Conservation (phyloP, 169 alveolate species). For the Amoebophrya sp. region DNA sequence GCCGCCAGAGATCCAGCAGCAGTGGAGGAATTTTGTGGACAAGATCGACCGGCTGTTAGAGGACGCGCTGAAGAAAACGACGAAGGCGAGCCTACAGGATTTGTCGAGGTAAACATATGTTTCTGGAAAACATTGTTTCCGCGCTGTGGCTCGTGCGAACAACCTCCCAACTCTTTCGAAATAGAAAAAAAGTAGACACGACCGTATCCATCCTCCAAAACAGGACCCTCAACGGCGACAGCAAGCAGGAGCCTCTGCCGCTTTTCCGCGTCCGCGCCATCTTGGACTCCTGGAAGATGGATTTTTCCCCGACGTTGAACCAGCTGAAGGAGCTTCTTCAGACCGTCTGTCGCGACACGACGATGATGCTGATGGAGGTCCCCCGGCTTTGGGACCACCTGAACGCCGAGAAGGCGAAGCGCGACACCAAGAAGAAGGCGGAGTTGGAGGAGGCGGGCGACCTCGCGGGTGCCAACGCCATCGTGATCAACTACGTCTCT, state of each 20-base stretch:
- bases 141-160: too few species aligned
- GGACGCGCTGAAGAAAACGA: conserved; percentile 60
- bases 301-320: conserved; percentile 39
- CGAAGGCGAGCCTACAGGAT: conserved; percentile 51
- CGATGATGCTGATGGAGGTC: conserved; percentile 33
- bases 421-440: conserved; percentile 28
- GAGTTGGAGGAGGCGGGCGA: conserved; percentile 26
- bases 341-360: conserved; percentile 38
- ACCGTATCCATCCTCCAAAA: too few species aligned
- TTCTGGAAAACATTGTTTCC: too few species aligned
- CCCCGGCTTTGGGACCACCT: conserved; percentile 38
- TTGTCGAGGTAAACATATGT: conserved; percentile 10
- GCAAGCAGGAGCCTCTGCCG: conserved; percentile 38
- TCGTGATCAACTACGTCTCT: conserved; percentile 4
- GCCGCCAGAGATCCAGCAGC: conserved; percentile 43
- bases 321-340: conserved; percentile 35
- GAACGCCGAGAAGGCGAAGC: conserved; percentile 22
- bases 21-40: conserved; percentile 32
- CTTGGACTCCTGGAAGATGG: conserved; percentile 34
- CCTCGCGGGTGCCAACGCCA: conserved; percentile 26
- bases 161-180: too few species aligned
- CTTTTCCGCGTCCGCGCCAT: conserved; percentile 36
- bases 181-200: too few species aligned
- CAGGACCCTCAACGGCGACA: conserved; percentile 30
- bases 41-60: conserved; percentile 40